phyloP scores from a whole-genome alignment of 768 basidiomycete genomes.

The Trametes punicea region DNA sequence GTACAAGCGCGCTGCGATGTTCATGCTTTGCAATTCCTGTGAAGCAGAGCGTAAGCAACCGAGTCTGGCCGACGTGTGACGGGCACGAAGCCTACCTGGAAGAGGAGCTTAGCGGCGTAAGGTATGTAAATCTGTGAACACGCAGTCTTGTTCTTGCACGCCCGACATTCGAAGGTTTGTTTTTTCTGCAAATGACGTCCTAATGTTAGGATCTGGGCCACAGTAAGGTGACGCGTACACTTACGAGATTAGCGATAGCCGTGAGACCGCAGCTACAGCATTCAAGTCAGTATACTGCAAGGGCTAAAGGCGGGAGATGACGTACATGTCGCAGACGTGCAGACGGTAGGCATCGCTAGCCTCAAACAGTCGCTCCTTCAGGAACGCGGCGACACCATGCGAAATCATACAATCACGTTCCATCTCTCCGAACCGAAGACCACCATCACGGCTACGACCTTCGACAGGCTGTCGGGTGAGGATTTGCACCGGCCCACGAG shows the following conservation, averaged over 20 bases:
- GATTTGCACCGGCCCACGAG: slow-evolving; percentile 96
- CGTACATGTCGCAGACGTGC: slow-evolving; percentile 95
- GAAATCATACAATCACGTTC: slow-evolving; percentile 99
- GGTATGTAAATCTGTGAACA: slow-evolving; percentile 91
- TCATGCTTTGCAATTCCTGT: slow-evolving; percentile 93
- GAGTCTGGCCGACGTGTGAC: neutral
- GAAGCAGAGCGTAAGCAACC: neutral
- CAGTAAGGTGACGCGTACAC: slow-evolving; percentile 29
- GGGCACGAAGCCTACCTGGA: slow-evolving; percentile 64
- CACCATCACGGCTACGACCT: slow-evolving; percentile 97
- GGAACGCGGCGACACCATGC: slow-evolving; percentile 96
- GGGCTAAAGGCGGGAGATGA: slow-evolving; percentile 21
- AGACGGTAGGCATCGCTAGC: slow-evolving; percentile 91
- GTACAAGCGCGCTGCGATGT: slow-evolving; percentile 85
- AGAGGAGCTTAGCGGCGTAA: slow-evolving; percentile 93
- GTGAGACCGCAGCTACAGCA: slow-evolving; percentile 81
- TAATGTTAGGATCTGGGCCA: slow-evolving; percentile 8
- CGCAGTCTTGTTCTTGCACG: slow-evolving; percentile 96
- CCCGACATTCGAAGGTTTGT: slow-evolving; percentile 97
- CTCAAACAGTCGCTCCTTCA: slow-evolving; percentile 96
- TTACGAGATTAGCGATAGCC: slow-evolving; percentile 91
- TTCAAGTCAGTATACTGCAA: slow-evolving; percentile 15
- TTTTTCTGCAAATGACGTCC: slow-evolving; percentile 69
- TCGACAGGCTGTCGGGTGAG: slow-evolving; percentile 97
- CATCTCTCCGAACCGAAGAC: slow-evolving; percentile 99